A percentile compares a stretch with the other conserved stretches of the same genome.
Conservation (phyloP, 225 moss, liverwort and hornwort species). For the Pleurozium schreberi region DNA sequence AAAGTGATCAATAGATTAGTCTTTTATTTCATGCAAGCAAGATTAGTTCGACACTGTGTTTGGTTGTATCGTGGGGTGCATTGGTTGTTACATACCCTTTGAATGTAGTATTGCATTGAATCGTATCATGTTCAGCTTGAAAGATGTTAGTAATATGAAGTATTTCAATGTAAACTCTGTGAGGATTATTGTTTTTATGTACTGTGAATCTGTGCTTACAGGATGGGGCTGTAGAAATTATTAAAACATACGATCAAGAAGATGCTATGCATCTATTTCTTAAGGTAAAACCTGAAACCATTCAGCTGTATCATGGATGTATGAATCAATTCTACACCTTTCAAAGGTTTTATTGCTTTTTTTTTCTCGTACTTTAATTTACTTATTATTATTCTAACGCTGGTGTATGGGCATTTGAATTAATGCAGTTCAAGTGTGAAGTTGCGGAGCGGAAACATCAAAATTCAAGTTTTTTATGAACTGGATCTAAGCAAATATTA, state of each 20-base stretch:
- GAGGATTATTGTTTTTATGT: not conserved
- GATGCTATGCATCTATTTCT: conserved; percentile 30
- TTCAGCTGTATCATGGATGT: not conserved
- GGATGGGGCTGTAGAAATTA: conserved; percentile 26
- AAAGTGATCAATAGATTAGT: too few species aligned
- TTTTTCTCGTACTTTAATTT: not conserved
- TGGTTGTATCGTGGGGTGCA: not conserved
- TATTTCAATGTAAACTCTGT: not conserved
- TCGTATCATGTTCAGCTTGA: not conserved
- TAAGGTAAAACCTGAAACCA: not conserved
- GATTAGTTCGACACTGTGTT: too few species aligned
- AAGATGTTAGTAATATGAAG: too few species aligned
- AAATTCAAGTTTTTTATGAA: not conserved
- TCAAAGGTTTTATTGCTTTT: not conserved
- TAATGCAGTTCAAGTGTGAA: too few species aligned
- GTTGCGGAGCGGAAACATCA: too few species aligned
- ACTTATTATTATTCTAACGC: not conserved
- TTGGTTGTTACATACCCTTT: not conserved
- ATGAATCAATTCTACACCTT: not conserved
- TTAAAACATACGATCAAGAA: conserved; percentile 1
- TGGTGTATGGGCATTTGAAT: not conserved
- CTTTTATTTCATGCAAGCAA: too few species aligned
- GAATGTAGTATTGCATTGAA: not conserved
- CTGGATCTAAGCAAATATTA: not conserved
- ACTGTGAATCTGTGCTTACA: not conserved